Evolutionary conservation across 2,329 filamentous ascomycete species (phyloP).

Genomic region (Ceratocystis cacaofunesta): DNA sequence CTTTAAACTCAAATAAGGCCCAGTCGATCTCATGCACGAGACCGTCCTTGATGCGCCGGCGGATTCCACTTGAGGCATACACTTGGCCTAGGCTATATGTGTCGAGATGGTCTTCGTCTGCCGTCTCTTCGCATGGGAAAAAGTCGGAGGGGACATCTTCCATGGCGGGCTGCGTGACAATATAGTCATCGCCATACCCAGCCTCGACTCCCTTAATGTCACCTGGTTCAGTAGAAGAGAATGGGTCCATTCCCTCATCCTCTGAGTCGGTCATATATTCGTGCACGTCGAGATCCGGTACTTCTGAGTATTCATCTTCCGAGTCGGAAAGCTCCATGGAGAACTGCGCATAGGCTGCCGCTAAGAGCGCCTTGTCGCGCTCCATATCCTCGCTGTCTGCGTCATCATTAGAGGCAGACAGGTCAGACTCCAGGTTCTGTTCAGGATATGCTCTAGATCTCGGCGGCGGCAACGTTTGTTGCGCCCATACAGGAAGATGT

Average conservation of each 20-base stretch:
- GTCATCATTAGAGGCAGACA: constrained; percentile 24
- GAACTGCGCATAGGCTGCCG: constrained; percentile 30
- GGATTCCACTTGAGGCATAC: constrained; percentile 79
- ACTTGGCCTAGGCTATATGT: constrained; percentile 70
- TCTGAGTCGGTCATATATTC: constrained; percentile 15
- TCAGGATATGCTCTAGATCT: neutral
- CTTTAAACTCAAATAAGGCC: constrained; percentile 72
- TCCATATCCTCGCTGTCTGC: constrained; percentile 20
- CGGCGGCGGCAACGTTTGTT: neutral
- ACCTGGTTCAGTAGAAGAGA: constrained; percentile 44
- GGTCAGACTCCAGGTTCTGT: neutral
- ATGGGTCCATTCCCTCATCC: constrained; percentile 3
- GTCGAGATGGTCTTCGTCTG: constrained; percentile 69
- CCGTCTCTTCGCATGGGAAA: constrained; percentile 48
- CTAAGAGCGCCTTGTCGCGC: constrained; percentile 24
- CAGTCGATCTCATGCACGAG: constrained; percentile 87
- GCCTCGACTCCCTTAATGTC: constrained; percentile 67
- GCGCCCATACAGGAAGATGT: neutral
- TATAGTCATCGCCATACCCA: constrained; percentile 59
- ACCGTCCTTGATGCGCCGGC: constrained; percentile 55
- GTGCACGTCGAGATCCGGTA: constrained; percentile 34
- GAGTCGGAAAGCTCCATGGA: constrained; percentile 48
- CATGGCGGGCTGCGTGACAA: constrained; percentile 81
- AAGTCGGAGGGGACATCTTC: constrained; percentile 76
- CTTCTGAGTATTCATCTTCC: constrained; percentile 42